Percentiles rank a stretch among this genome's conserved stretches.
Evolutionary conservation across 345 rosid species (phyloP).

Genomic region (Euphorbia pulcherrima): DNA sequence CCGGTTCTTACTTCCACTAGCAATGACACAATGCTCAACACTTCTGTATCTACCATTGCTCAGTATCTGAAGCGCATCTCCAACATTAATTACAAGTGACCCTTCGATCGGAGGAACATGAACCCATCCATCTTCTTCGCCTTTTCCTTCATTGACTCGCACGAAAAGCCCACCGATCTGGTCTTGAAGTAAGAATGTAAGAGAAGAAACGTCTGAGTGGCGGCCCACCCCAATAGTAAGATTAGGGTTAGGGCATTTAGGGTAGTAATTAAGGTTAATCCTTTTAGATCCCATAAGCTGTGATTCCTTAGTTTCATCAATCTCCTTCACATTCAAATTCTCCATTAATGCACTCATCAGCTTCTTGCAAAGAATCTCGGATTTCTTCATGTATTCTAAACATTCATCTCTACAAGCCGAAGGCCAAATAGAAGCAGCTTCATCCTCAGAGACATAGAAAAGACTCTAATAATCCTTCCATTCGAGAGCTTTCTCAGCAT

Average conservation of each 20-base stretch:
- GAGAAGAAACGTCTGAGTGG: conserved; percentile 19
- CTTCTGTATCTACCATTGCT: conserved; percentile 8
- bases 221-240: conserved; percentile 20
- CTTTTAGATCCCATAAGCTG: conserved; percentile 20
- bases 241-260: conserved; percentile 23
- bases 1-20: conserved; percentile 10
- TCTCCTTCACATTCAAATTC: conserved; percentile 35
- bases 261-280: conserved; percentile 27
- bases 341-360: conserved; percentile 35
- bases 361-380: conserved; percentile 36
- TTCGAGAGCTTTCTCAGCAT: conserved; percentile 30
- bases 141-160: conserved; percentile 15
- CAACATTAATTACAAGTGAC: conserved; percentile 8
- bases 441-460: conserved; percentile 42
- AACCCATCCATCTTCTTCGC: conserved; percentile 11
- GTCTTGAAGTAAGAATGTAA: conserved; percentile 24
- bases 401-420: conserved; percentile 40
- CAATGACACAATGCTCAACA: conserved; percentile 14
- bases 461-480: conserved; percentile 56
- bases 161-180: conserved; percentile 25
- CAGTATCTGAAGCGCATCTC: conserved; percentile 8
- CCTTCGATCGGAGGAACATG: conserved; percentile 13
- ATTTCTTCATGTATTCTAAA: conserved; percentile 39
- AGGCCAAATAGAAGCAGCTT: conserved; percentile 43
- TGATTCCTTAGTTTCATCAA: conserved; percentile 29